phyloP scores from a whole-genome alignment of 1,139 yeast species.

The Taphrina flavorubra region DNA sequence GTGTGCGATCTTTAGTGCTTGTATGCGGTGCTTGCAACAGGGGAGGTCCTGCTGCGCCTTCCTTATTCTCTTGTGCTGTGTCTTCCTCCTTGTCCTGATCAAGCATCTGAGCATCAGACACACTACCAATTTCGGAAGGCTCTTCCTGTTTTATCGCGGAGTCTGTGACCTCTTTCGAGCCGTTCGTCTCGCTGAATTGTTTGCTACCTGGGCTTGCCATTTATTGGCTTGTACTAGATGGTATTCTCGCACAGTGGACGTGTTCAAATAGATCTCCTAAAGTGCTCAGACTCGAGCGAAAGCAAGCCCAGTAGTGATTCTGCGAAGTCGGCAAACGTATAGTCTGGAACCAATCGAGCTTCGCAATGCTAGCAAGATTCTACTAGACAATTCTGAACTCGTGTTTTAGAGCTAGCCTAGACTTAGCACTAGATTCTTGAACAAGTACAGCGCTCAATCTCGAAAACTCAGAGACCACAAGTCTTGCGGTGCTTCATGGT shows the following conservation, averaged over 20 bases:
- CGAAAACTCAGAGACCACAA: too few relatives aligned
- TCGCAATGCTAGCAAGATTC: not conserved
- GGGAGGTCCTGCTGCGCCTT: not conserved
- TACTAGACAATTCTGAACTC: not conserved
- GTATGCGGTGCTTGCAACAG: conserved; percentile 14
- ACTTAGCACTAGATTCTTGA: not conserved
- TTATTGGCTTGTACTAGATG: too few relatives aligned
- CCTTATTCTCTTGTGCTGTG: not conserved
- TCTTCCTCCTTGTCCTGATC: not conserved
- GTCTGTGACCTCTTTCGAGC: not conserved
- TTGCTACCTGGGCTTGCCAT: too few relatives aligned
- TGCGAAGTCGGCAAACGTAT: too few relatives aligned
- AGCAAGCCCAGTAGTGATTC: too few relatives aligned
- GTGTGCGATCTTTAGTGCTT: conserved; percentile 67
- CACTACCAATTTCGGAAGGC: conserved; percentile 2
- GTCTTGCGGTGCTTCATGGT: too few relatives aligned
- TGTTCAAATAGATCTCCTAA: too few relatives aligned
- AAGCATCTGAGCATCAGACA: conserved; percentile 12
- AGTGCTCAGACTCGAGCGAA: too few relatives aligned
- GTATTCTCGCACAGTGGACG: too few relatives aligned
- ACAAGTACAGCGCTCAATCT: too few relatives aligned
- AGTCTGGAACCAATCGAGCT: too few relatives aligned
- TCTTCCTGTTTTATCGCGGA: not conserved
- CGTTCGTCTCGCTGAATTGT: not conserved
- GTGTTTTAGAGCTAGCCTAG: not conserved